Evolutionary conservation across 2,329 filamentous ascomycete species (phyloP), one percentile per base, ranked within the genome.

Genomic region (Chrysoporthe austroafricana): DNA sequence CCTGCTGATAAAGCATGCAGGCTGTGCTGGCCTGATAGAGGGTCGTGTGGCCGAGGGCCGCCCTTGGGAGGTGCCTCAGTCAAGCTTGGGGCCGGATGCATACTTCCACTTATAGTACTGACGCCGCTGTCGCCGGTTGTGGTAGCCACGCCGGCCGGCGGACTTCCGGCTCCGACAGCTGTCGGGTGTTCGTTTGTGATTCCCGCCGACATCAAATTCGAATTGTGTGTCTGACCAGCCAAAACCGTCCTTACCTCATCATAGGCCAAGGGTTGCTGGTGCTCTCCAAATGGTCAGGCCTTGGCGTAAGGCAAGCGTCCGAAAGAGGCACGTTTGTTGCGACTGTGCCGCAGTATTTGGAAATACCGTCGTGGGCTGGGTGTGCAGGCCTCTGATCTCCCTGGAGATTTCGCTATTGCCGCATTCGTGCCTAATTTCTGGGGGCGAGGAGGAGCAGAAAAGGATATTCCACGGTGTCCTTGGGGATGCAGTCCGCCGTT

Each of bases 21-120:
- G 21, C 60, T 57, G 50, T 66, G 54, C 16, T 66, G 66, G 54
- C 63, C 62, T 18, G 66, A 63, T 21, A 64, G 69, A 62, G 62
- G 52, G 50, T 64, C 59, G 50, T 73, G 71, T 64, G 68, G 70
- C n/a, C 57, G 57, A 26, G 57, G n/a, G 3, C 39, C 32, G 36
- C 42, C 42, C 18, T 43, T 39, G 34, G 74, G 73, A 65, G 76
- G 76, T 61, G 73, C 75, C 72, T 78, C 76, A 60, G 72, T 65
- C 71, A 77, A 68, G 66, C 71, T 77, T 34, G 75, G 72, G 60
- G 74, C 74, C 56, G 73, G 74, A 73, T 76, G 75, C 76, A 78
- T 78, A 56, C 70, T 77, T 71, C 44, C 54, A 8, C 4, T 50
- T 13, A 39, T 52, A 6, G 7, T 36, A 26, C 34, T n/a, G n/a